Evolutionary conservation across 176 grass and related monocot genomes (phyloP), one percentile per base, ranked within the genome.

Genomic region (Juncus effusus): DNA sequence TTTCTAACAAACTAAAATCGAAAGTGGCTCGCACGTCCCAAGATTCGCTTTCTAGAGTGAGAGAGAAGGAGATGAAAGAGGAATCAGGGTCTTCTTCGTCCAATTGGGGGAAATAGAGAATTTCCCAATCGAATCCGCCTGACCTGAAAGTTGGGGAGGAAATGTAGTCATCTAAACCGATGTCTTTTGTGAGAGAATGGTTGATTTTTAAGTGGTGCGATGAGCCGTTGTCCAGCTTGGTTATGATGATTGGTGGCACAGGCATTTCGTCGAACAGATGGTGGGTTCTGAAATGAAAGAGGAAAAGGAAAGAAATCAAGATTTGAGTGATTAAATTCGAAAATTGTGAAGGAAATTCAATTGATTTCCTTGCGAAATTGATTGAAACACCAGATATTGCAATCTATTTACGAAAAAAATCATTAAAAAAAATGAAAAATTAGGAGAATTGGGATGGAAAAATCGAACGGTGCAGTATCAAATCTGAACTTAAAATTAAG

Each of bases 71-170:
- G 0, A 78, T 13, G 13, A 45, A 42, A 8, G 42, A 7, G 8
- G 10, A 7, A 0, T 78, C 60, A 1, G 35, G 6, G 35, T 40
- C 4, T 7, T 38, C 63, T 4, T 37, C 54, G 7, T 63, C 59
- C 0, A 66, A 54, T 15, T n/a, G 13, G 1, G 16, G 68, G 51
- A 13, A 54, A 56, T 35, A 82, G 2, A 36, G 10, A 3, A 75
- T 7, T 62, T 9, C 70, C 79, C 79, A 86, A 1, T 40, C 62
- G 41, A 81, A 60, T 1, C 74, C 74, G 2, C 62, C 78, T 1
- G 40, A 69, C 2, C 67, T 77, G 68, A 86, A 15, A 60, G 62
- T 4, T 0, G 55, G 60, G 1, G 64, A 81, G 4, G 13, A 37
- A 38, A 81, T 5, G 45, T 59, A 12, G 13, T 36, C 65, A 38